Conservation (phyloP, 371 early-diverging fungal genomes). For the Mucor velutinosus region DNA sequence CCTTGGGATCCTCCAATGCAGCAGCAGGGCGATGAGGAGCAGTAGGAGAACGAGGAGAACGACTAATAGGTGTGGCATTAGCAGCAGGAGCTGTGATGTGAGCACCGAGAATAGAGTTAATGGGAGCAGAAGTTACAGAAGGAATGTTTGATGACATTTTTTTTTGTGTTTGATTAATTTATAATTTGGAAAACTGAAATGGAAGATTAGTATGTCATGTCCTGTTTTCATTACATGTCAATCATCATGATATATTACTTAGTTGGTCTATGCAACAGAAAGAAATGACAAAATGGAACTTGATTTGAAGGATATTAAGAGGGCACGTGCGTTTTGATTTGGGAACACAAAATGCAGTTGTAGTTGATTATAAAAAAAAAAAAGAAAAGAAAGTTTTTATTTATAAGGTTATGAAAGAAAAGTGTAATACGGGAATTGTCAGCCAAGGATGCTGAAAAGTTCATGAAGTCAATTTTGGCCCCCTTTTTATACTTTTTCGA, state of each 20-base stretch:
- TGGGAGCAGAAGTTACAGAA: constrained; percentile 49
- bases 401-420: constrained; percentile 26
- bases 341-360: constrained; percentile 4
- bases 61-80: constrained; percentile 43
- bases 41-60: constrained; percentile 48
- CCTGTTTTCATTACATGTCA: neutral
- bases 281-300: constrained; percentile 8
- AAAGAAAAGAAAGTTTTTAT: constrained; percentile 16
- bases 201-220: neutral
- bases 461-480: constrained; percentile 4
- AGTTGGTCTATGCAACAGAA: constrained; percentile 7
- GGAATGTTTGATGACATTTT: constrained; percentile 46
- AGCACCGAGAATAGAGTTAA: constrained; percentile 46
- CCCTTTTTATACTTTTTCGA: constrained; percentile 24
- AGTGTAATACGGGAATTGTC: constrained; percentile 46
- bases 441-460: constrained; percentile 51
- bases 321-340: constrained; percentile 9
- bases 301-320: constrained; percentile 1
- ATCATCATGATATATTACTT: neutral
- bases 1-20: constrained; percentile 49
- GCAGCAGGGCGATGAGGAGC: constrained; percentile 61
- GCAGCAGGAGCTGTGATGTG: constrained; percentile 53
- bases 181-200: neutral
- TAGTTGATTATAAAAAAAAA: constrained; percentile 12
- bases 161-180: neutral